A percentile compares a stretch with the other conserved stretches of the same genome.
Evolutionary conservation across 768 basidiomycete species (phyloP).

Genomic region (Calvatia gigantea): DNA sequence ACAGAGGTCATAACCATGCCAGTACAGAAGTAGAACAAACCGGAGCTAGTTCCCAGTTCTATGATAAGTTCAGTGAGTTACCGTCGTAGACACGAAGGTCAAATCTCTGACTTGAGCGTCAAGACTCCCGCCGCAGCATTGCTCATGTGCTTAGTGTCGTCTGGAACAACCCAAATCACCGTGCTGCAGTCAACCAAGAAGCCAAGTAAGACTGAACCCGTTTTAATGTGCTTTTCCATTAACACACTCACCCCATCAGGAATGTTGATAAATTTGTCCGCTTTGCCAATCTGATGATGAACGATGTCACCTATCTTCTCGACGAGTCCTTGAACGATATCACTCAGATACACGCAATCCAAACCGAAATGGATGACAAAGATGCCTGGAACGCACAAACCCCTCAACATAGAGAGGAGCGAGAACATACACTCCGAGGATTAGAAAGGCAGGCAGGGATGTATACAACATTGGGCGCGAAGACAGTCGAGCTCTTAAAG

Average conservation of each 20-base stretch:
- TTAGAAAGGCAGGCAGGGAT: slow-evolving; percentile 83
- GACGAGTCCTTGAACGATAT: slow-evolving; percentile 93
- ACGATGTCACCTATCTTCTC: slow-evolving; percentile 97
- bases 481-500: slow-evolving; percentile 87
- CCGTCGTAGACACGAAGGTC: background rate
- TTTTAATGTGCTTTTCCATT: background rate
- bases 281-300: slow-evolving; percentile 97
- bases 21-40: slow-evolving; percentile 91
- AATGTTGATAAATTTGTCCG: slow-evolving; percentile 91
- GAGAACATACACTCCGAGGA: slow-evolving; percentile 70
- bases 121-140: slow-evolving; percentile 67
- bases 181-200: slow-evolving; percentile 80
- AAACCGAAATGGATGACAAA: slow-evolving; percentile 78
- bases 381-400: slow-evolving; percentile 66
- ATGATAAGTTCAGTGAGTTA: slow-evolving; percentile 90
- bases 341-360: slow-evolving; percentile 82
- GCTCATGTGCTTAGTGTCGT: slow-evolving; percentile 83
- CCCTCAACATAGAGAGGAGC: slow-evolving; percentile 76
- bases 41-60: slow-evolving; percentile 97
- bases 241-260: slow-evolving; percentile 37
- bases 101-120: background rate
- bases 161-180: slow-evolving; percentile 88
- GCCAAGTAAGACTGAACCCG: slow-evolving; percentile 51
- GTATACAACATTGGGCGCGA: slow-evolving; percentile 83
- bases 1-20: background rate